Evolutionary conservation across 345 rosid species (phyloP).

Genomic region (Syzygium jambos): DNA sequence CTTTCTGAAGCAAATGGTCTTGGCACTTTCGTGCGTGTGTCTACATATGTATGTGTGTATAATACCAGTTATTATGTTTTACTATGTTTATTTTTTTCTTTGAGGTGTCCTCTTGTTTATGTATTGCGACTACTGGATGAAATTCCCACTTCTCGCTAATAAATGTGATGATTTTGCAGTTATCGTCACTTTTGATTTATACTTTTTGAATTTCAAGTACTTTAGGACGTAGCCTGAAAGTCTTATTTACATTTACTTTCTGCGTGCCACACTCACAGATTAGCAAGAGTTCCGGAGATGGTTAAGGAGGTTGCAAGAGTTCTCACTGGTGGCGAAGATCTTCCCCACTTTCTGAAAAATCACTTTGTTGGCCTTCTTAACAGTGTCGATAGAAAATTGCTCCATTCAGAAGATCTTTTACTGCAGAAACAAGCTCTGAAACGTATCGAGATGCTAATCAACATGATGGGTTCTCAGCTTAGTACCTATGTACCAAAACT

Average conservation of each 20-base stretch:
- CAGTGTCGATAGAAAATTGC: constrained; percentile 87
- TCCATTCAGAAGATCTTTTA: constrained; percentile 59
- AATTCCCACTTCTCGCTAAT: neutral
- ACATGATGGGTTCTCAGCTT: constrained; percentile 87
- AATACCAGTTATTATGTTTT: neutral
- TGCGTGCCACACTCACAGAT: constrained; percentile 25
- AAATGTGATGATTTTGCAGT: neutral
- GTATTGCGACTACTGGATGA: neutral
- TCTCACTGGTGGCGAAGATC: constrained; percentile 72
- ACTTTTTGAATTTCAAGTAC: neutral
- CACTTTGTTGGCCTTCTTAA: constrained; percentile 98
- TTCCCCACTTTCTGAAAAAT: constrained; percentile 77
- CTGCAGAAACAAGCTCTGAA: constrained; percentile 86
- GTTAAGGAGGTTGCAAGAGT: constrained; percentile 73
- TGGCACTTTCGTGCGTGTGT: neutral
- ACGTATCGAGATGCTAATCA: constrained; percentile 82
- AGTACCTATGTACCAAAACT: constrained; percentile 88
- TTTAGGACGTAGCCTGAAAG: neutral
- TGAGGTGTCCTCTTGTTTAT: neutral
- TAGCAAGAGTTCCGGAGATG: constrained; percentile 68
- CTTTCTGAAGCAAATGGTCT: neutral
- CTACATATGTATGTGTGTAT: neutral
- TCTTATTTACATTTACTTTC: neutral
- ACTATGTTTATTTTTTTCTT: neutral
- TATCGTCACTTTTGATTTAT: neutral